These are phyloP conservation scores for Citrus sp. DNA, from an alignment of 345 rosid genomes.

Conservation along the genomic window DNA sequence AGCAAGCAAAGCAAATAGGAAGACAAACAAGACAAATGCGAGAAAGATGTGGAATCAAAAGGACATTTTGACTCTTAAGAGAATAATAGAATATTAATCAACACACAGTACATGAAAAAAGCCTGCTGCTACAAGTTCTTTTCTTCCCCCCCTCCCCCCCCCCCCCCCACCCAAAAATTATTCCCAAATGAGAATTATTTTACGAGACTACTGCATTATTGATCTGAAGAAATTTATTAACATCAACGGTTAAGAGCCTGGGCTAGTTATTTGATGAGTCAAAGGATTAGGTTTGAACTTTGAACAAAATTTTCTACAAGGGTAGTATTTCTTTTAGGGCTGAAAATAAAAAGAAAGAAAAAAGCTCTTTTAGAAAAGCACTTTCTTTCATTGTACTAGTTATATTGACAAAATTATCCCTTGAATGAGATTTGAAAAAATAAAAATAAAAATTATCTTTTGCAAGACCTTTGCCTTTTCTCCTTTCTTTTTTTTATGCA, in stretches of 20 bases:
- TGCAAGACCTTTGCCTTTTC: slow-evolving; percentile 33
- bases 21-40: slow-evolving; percentile 24
- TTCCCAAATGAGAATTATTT: background rate
- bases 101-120: slow-evolving; percentile 23
- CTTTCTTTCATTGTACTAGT: slow-evolving; percentile 1
- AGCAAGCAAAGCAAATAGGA: background rate
- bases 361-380: background rate
- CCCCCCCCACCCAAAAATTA: background rate
- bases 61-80: slow-evolving; percentile 37
- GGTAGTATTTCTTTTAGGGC: background rate
- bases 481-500: slow-evolving; percentile 17
- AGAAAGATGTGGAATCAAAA: slow-evolving; percentile 25
- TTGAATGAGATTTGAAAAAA: background rate
- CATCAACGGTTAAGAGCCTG: slow-evolving; percentile 15
- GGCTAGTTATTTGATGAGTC: slow-evolving; percentile 16
- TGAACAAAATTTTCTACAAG: background rate
- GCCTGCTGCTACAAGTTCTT: slow-evolving; percentile 23
- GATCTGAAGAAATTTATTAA: slow-evolving; percentile 15
- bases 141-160: background rate
- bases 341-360: background rate
- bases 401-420: slow-evolving; percentile 32
- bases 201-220: slow-evolving; percentile 7
- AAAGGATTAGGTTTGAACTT: slow-evolving; percentile 26
- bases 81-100: slow-evolving; percentile 40
- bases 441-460: slow-evolving; percentile 14